A percentile compares a stretch with the other conserved stretches of the same genome.
These are phyloP conservation scores for Onygena corvina DNA, from an alignment of 2,329 filamentous ascomycete species.

Conservation along the genomic window DNA sequence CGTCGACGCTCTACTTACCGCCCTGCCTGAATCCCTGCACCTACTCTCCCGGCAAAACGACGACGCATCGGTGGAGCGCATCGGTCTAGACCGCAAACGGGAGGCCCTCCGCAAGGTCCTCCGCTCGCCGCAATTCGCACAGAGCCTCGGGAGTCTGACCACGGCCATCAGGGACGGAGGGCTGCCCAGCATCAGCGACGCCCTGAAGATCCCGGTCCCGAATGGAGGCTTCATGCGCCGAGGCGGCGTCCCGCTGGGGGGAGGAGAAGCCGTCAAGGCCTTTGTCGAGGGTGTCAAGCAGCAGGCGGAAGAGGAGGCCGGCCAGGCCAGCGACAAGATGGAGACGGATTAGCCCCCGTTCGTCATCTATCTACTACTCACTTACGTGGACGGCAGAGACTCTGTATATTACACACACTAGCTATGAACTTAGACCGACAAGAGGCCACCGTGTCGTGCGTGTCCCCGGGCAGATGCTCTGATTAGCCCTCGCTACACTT, in stretches of 20 bases:
- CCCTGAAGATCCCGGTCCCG: conserved; percentile 64
- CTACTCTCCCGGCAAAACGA: conserved; percentile 59
- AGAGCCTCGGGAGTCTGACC: conserved; percentile 73
- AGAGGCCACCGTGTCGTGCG: neutral
- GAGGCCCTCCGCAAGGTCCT: conserved; percentile 68
- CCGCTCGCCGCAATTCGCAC: conserved; percentile 78
- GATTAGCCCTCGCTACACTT: conserved; percentile 1
- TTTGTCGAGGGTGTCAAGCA: conserved; percentile 84
- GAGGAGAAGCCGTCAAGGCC: conserved; percentile 75
- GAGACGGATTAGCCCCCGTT: conserved; percentile 28
- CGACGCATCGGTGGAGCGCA: conserved; percentile 56
- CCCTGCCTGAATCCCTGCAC: conserved; percentile 67
- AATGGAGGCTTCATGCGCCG: conserved; percentile 73
- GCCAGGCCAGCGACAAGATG: conserved; percentile 29
- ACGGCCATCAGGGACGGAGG: conserved; percentile 83
- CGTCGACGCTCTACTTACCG: conserved; percentile 62
- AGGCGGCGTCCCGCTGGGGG: conserved; percentile 71
- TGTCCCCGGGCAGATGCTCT: neutral
- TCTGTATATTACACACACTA: too few species aligned
- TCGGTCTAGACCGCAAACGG: conserved; percentile 67
- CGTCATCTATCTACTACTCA: neutral
- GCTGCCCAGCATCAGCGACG: conserved; percentile 77
- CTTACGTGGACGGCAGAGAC: too few species aligned
- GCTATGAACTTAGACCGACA: neutral
- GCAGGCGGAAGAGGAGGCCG: conserved; percentile 45